Conservation (phyloP, 1,284 basidiomycete genomes). For the Lignosus rhinocerotis region DNA sequence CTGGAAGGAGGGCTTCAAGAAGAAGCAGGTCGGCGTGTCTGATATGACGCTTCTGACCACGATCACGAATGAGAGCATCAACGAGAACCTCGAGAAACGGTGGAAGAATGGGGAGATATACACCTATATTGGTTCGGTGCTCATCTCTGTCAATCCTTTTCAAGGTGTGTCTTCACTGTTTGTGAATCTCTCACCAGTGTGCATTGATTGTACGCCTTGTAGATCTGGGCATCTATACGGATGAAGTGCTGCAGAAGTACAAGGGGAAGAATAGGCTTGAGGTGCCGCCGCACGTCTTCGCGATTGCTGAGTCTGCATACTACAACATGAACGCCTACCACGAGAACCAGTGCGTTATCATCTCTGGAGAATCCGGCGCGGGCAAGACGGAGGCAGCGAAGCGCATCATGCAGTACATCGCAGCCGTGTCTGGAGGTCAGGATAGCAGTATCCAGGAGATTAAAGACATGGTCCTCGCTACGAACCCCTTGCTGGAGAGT, state of each 20-base stretch:
- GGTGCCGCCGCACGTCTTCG: slow-evolving; percentile 97
- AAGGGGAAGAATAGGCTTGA: slow-evolving; percentile 98
- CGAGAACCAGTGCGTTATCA: slow-evolving; percentile 99
- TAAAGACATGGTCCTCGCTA: slow-evolving; percentile 99
- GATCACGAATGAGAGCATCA: slow-evolving; percentile 97
- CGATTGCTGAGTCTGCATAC: slow-evolving; percentile 95
- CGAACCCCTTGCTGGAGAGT: slow-evolving; percentile 96
- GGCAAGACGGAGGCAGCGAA: slow-evolving; percentile 98
- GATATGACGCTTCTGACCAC: slow-evolving; percentile 99
- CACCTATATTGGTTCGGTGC: slow-evolving; percentile 96
- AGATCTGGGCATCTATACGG: slow-evolving; percentile 98
- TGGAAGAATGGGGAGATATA: slow-evolving; percentile 98
- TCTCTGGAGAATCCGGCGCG: slow-evolving; percentile 97
- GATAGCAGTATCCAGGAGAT: slow-evolving; percentile 92
- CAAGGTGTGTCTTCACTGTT: slow-evolving; percentile 57
- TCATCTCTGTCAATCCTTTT: slow-evolving; percentile 99
- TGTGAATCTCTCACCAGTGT: neutral
- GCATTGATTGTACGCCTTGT: neutral
- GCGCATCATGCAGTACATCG: slow-evolving; percentile 99
- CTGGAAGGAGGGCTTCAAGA: slow-evolving; percentile 98
- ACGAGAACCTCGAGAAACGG: slow-evolving; percentile 96
- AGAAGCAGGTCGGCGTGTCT: slow-evolving; percentile 95
- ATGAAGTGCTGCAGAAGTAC: slow-evolving; percentile 85
- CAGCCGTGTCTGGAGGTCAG: slow-evolving; percentile 89
- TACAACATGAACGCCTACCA: slow-evolving; percentile 99